phyloP scores from a whole-genome alignment of 805 yeast genomes.

The Blastobotrys peoriensis region DNA sequence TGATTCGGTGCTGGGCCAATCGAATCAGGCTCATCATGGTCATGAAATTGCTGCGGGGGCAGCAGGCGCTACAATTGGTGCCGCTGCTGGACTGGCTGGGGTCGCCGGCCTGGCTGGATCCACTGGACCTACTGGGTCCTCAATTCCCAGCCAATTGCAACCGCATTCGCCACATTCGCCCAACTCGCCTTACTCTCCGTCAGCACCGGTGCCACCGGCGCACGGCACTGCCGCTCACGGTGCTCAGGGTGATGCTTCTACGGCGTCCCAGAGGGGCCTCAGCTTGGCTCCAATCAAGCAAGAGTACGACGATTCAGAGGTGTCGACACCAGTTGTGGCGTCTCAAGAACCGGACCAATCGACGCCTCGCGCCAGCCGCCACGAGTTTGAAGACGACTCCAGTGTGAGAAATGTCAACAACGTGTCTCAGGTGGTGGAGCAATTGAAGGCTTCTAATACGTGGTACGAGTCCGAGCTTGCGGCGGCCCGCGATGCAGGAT shows the following conservation, averaged over 20 bases:
- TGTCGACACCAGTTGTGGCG: background rate
- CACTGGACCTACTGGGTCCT: background rate
- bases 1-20: too few species aligned
- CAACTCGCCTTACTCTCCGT: too few species aligned
- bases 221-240: too few species aligned
- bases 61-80: too few species aligned
- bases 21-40: too few species aligned
- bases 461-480: conserved; percentile 28
- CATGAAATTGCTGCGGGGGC: too few species aligned
- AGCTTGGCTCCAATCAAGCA: background rate
- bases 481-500: conserved; percentile 24
- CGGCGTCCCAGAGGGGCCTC: background rate
- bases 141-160: background rate
- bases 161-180: too few species aligned
- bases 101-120: background rate
- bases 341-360: conserved; percentile 1
- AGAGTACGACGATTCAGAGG: background rate
- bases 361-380: conserved; percentile 8
- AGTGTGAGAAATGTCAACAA: conserved; percentile 2
- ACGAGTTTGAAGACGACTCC: conserved; percentile 2
- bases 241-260: too few species aligned
- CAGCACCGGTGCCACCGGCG: too few species aligned
- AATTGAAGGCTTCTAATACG: conserved; percentile 26
- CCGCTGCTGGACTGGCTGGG: conserved; percentile 5
- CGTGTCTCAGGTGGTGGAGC: conserved; percentile 21